Conservation (phyloP, 202 grass and related monocot species). For the Eragrostis tef region DNA sequence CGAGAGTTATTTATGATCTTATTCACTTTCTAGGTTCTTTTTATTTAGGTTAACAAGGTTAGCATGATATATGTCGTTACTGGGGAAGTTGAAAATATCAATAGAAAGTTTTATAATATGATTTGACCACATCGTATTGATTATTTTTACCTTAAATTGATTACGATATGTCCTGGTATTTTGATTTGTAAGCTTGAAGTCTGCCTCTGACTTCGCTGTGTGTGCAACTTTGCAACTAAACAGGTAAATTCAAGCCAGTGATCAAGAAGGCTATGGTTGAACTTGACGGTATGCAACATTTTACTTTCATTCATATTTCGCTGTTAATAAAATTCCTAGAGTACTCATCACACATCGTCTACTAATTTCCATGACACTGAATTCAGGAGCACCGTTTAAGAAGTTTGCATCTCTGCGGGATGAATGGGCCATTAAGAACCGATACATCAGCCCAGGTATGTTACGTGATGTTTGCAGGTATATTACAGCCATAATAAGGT, state of each 20-base stretch:
- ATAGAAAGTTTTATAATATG: no score
- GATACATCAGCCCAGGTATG: constrained; percentile 93
- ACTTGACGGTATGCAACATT: constrained; percentile 73
- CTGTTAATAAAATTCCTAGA: background rate
- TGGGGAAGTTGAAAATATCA: no score
- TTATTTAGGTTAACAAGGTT: no score
- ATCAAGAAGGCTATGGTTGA: constrained; percentile 99
- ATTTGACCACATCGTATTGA: no score
- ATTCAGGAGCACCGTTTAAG: constrained; percentile 80
- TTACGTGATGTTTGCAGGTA: background rate
- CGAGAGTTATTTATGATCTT: no score
- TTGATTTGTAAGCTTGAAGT: background rate
- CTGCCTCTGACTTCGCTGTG: constrained; percentile 5
- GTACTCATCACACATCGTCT: no score
- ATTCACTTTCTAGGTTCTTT: background rate
- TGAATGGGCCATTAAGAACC: constrained; percentile 88
- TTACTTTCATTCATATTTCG: background rate
- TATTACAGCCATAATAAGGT: background rate
- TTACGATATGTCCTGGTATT: no score
- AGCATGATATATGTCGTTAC: no score
- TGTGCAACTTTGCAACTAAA: no score
- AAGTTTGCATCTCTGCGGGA: constrained; percentile 87
- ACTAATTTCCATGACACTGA: no score
- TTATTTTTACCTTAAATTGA: no score
- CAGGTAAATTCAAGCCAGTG: constrained; percentile 98